Base-by-base conservation (phyloP, 495 filamentous ascomycete genomes). In the Penicillium ucsense region DNA sequence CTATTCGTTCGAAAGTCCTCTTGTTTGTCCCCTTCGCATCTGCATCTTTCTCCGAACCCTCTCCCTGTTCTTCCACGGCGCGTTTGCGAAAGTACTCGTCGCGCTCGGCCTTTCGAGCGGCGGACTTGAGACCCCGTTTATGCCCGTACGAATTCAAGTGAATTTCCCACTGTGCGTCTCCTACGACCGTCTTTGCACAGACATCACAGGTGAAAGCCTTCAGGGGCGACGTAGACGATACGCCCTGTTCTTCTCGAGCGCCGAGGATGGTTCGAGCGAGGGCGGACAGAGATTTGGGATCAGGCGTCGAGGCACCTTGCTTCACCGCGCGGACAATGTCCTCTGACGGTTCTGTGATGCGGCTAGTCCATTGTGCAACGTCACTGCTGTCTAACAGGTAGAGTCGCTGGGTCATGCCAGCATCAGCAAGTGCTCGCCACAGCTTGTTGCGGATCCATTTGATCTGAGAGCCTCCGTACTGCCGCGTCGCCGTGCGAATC, bases 391-490 rank as follows among this genome's bases (percentile, higher is more conserved):
- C 85, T 0, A 96, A 65, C 6, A 95, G 61, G 58, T 84, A 94
- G 0, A 94, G 62, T 39, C 68, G 71, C 31, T 77, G 55, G 12
- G 71, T 71, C 31, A 72, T 67, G 6, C 66, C 64, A 10, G 72
- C 67, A 9, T 76, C 71, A 37, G 65, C 50, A 8, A 95, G 70
- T 2, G 83, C 77, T 33, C 73, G 71, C 36, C 91, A 70, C 20
- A 94, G 71, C 51, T 92, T 92, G 49, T 82, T 82, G 31, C 85
- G 79, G 41, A 97, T 89, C 89, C 89, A 99, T 49, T 82, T 73
- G 10, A 85, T 60, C 63, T 99, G 94, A 0, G 80, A 77, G 45
- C 78, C 84, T 8, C 90, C 86, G 57, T 97, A 99, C 51, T 89
- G 90, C 6, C 86, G 77, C 3, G 88, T 97, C 4, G 86, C 86